Base-by-base conservation (phyloP, 495 filamentous ascomycete species). In the Penicillium manginii region DNA sequence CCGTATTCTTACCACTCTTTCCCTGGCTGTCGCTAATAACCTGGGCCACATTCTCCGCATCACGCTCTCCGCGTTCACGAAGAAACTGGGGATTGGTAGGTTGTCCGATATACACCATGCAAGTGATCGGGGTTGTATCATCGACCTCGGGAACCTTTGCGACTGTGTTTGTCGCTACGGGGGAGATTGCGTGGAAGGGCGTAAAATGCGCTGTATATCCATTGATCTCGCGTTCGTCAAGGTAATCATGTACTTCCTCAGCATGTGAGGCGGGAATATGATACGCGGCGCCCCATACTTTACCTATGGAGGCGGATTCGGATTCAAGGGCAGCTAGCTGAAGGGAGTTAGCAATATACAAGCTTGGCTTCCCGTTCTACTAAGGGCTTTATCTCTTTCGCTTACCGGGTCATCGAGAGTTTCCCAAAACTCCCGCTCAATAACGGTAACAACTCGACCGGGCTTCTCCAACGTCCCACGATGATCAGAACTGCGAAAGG, bases 171-270 rank as follows among this genome's bases (percentile, higher is more conserved):
- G 22, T 51, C 2, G 26, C 48, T 3, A 35, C 40, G 53, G 50
- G 26, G 6, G 48, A 66, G 12, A 82, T 77, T 10, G 89, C 83
- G 67, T 90, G 78, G 72, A 96, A 96, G 1, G 87, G 85, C 19
- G 91, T 93, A 72, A 91, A 91, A 68, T 96, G 91, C 60, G 94
- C 92, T 32, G 84, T 89, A 69, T 98, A 98, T 7, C 96, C 96
- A 70, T 98, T 94, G 64, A 97, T 96, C 75, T 99, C 96, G 14
- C 96, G 88, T 55, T 96, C 92, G 69, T 98, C 93, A 35, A 99
- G 91, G 72, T 97, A 93, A 53, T 89, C 82, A 57, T 90, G 87
- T 3, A 97, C 96, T 75, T 92, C 89, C 57, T 84, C 81, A 15
- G 94, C 90, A 57, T 88, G 83, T 1, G 80, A 76, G 10, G 86